phyloP scores from a whole-genome alignment of 2,329 filamentous ascomycete genomes.

The Fusarium sp. region DNA sequence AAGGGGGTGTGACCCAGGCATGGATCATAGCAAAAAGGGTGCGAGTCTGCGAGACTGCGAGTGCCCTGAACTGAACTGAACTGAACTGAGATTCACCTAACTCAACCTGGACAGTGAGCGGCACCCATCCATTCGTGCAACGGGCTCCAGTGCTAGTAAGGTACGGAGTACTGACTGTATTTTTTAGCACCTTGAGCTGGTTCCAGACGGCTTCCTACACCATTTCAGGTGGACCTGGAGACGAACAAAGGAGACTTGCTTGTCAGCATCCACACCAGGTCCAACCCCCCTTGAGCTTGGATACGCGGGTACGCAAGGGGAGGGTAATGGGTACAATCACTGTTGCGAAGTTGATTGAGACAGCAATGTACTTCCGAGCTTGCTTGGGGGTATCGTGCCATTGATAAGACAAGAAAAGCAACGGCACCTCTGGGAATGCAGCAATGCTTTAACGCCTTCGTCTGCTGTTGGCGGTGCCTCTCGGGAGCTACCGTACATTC shows the following conservation, averaged over 20 bases:
- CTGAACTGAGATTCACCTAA: constrained; percentile 35
- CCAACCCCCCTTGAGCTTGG: constrained; percentile 18
- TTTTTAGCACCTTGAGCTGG: constrained; percentile 25
- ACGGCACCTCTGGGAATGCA: neutral
- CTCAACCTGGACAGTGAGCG: constrained; percentile 37
- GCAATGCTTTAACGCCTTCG: constrained; percentile 29
- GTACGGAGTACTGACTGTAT: too few species aligned
- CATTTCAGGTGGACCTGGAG: constrained; percentile 35
- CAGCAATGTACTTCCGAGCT: constrained; percentile 22
- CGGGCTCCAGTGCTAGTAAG: neutral
- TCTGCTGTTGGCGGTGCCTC: constrained; percentile 12
- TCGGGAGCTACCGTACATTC: constrained; percentile 9
- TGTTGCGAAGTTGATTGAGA: neutral
- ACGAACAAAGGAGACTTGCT: constrained; percentile 35
- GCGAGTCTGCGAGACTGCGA: too few species aligned
- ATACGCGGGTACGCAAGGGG: constrained; percentile 30
- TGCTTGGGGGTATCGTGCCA: constrained; percentile 31
- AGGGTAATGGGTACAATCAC: constrained; percentile 25
- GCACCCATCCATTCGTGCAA: constrained; percentile 27
- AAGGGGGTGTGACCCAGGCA: constrained; percentile 38
- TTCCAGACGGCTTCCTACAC: constrained; percentile 34
- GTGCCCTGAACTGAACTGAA: constrained; percentile 23
- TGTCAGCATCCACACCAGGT: constrained; percentile 22
- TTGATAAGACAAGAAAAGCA: constrained; percentile 13
- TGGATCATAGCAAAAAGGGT: constrained; percentile 24